A percentile compares a stretch with the other conserved stretches of the same genome.
These are phyloP conservation scores for Nemania sp. DNA, from an alignment of 2,329 filamentous ascomycete genomes.

Conservation along the genomic window DNA sequence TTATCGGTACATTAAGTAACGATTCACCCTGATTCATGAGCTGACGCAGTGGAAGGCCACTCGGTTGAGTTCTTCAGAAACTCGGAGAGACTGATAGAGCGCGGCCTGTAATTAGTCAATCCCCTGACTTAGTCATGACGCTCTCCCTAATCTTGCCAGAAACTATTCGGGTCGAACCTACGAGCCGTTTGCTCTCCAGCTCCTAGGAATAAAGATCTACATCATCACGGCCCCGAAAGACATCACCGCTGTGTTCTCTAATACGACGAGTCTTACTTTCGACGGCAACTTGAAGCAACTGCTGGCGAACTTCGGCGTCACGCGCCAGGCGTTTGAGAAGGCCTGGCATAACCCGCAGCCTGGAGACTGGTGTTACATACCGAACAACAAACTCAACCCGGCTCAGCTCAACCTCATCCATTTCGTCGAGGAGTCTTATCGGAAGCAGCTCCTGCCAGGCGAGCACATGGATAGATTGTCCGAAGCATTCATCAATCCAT, in stretches of 20 bases:
- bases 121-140: neutral
- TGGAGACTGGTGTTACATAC: slow-evolving; percentile 19
- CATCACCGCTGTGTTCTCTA: neutral
- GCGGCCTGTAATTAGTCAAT: neutral
- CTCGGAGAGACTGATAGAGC: neutral
- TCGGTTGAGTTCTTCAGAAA: neutral
- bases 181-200: neutral
- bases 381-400: slow-evolving; percentile 17
- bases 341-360: slow-evolving; percentile 19
- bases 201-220: neutral
- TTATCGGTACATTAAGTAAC: neutral
- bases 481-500: neutral
- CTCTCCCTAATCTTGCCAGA: neutral
- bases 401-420: slow-evolving; percentile 15
- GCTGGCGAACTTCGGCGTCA: neutral
- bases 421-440: slow-evolving; percentile 15
- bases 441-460: slow-evolving; percentile 12
- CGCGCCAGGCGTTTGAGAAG: neutral
- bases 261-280: neutral
- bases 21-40: neutral
- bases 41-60: neutral
- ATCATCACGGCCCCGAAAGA: neutral
- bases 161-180: neutral
- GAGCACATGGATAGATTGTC: neutral
- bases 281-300: neutral